Evolutionary conservation across 2,329 filamentous ascomycete genomes (phyloP), one percentile per base, ranked within the genome.

Genomic region (Zymoseptoria brevis): DNA sequence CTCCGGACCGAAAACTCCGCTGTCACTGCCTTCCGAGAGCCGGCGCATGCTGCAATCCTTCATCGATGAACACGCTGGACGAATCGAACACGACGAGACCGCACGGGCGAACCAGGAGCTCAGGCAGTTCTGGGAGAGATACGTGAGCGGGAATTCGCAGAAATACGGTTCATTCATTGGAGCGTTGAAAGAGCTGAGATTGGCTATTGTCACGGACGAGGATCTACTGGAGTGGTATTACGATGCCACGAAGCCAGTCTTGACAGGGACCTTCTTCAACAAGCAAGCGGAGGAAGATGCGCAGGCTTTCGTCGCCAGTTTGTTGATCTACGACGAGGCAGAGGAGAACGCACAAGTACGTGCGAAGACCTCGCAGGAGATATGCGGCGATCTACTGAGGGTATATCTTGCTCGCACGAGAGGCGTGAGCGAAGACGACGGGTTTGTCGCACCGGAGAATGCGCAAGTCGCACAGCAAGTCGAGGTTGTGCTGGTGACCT

Each of bases 151-250:
- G 35, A 77, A 79, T 22, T 76, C 82, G 2, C 72, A 80, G 55
- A 82, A 83, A 65, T 81, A 83, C 69, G 83, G 82, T 8, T 75
- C 84, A n/a, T 94, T 92, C 73, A 78, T 92, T 19, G 80, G 81
- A 54, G 80, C 89, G 52, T 75, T 93, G 57, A 81, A 83, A 53
- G 80, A 80, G 49, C 76, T 93, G 41, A 80, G 85, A 22, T 83
- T 87, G 2, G 80, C 81, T 9, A 79, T 94, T 57, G 81, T 80
- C 58, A 83, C 83, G 9, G 80, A 86, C 1, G 79, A 82, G 35
- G 82, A 86, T 57, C 73, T 89, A 57, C 74, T 86, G 57, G 80
- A 85, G 60, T 94, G 89, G 89, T 90, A 88, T 81, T 83, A 88
- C 52, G 75, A 81, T 62, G 76, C 87, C 13, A 73, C 85, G 19